Evolutionary conservation across 2,329 filamentous ascomycete genomes (phyloP), one percentile per base, ranked within the genome.

Genomic region (Cladophialophora bantiana): DNA sequence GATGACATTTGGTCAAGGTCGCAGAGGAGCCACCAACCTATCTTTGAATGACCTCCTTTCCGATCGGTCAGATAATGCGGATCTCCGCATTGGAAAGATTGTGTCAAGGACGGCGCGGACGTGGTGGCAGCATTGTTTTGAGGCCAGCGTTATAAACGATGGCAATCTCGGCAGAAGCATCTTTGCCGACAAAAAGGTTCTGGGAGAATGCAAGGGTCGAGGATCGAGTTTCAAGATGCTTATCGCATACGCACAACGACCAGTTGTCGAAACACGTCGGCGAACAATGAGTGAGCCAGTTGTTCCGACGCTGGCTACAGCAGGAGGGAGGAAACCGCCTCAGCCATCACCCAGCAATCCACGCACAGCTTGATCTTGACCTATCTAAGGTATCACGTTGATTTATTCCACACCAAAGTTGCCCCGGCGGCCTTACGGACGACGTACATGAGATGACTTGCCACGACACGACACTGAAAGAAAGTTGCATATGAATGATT

Each of bases 121-220:
- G 93, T 99, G 95, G 95, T 98, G 97, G 79, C 91, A 88, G 9
- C 88, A 91, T 60, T 97, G 94, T 82, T 98, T 97, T 77, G 94
- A 97, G 79, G 87, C 85, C 64, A 84, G 86, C 4, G 83, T 89
- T 7, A 78, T 86, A 66, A 76, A 78, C 1, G 79, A 84, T 66
- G 77, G 81, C 58, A 76, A 83, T 58, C 80, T 82, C 56, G 81
- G 82, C 54, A 86, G 79, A 67, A 90, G 90, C 76, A 91, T 98
- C 71, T 98, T 94, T 90, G 85, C 84, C 55, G 91, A 97, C 75
- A 86, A 85, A 63, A 84, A 85, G 9, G 80, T 98, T 34, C 82
- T 98, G 55, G 83, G 87, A 15, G 95, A 99, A 80, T 97, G 94
- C 74, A 91, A 96, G 79, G 89, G 90, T 77, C 89, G 91, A 76